phyloP scores from a whole-genome alignment of 345 rosid genomes.

The Mercurialis annua region DNA sequence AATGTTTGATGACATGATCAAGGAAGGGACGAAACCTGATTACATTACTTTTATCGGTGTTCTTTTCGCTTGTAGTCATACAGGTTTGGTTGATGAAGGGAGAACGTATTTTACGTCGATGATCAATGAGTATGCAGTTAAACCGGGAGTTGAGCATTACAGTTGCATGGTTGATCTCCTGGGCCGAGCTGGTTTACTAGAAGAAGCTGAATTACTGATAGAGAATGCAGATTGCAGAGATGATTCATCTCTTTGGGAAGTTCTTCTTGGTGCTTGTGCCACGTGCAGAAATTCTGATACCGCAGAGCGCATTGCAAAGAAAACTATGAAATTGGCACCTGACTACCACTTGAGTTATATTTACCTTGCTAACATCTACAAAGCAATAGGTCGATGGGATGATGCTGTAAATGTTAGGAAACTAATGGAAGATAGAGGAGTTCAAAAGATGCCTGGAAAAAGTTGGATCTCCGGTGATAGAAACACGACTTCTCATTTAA shows the following conservation, averaged over 20 bases:
- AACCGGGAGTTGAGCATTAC: slow-evolving; percentile 75
- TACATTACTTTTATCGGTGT: slow-evolving; percentile 73
- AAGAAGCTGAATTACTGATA: slow-evolving; percentile 73
- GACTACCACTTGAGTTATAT: slow-evolving; percentile 75
- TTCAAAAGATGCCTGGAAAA: slow-evolving; percentile 59
- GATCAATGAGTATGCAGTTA: slow-evolving; percentile 48
- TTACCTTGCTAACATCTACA: slow-evolving; percentile 66
- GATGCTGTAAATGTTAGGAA: slow-evolving; percentile 69
- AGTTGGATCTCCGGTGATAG: slow-evolving; percentile 42
- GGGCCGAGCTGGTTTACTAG: slow-evolving; percentile 79
- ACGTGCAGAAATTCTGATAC: slow-evolving; percentile 36
- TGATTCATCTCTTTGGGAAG: slow-evolving; percentile 77
- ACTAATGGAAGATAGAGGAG: slow-evolving; percentile 63
- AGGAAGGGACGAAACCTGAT: slow-evolving; percentile 62
- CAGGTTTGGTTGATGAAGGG: slow-evolving; percentile 73
- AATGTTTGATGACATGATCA: slow-evolving; percentile 56
- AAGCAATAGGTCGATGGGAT: slow-evolving; percentile 63
- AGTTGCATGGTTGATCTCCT: slow-evolving; percentile 91
- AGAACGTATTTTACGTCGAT: slow-evolving; percentile 49
- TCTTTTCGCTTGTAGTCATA: slow-evolving; percentile 79
- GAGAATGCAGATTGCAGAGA: slow-evolving; percentile 55
- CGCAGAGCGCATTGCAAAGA: slow-evolving; percentile 80
- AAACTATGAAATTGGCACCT: slow-evolving; percentile 64
- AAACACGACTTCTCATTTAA: not conserved
- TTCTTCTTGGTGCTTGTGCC: slow-evolving; percentile 85